Base-by-base conservation (phyloP, 2,329 filamentous ascomycete species). In the Sclerotiophoma versabilis region DNA sequence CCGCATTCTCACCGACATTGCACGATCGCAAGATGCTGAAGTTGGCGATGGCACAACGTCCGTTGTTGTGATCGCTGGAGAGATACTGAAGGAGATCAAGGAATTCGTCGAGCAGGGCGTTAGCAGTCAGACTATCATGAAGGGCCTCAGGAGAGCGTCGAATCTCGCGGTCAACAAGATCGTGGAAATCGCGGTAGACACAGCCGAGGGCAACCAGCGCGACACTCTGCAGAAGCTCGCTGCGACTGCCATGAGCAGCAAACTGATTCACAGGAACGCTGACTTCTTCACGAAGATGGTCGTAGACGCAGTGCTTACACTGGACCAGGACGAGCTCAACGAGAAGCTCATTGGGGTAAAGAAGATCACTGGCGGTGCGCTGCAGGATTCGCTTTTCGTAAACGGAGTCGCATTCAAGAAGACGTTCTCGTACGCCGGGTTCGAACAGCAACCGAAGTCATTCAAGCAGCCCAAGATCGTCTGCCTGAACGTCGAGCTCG, bases 391-490 rank as follows among this genome's bases (percentile, higher is more conserved):
- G 2, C 85, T 96, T 33, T 98, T 98, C 78, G 90, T 99, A 73
- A 95, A 98, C 76, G 95, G 95, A 73, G 95, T 99, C 59, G 93
- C 95, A 29, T 99, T 99, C 84, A 98, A 98, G 83, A 99, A 99
- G 86, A 99, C 95, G 5, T 99, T 99, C 78, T 93, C 93, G 45
- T 99, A 99, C 75, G 95, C 95, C 67, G 95, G 95, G 73, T 99
- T 99, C 79, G 95, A 99, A 80, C 95, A 99, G 80, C 95, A 99
- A 80, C 95, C 95, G 64, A 99, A 99, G 80, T 88, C 86, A 7
- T 98, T 99, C 83, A 87, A 84, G 74, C 86, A 96, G 78, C 95
- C 95, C 58, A 96, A 96, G 83, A 96, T 99, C 66, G 91, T 97
- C 58, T 98, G 93, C 79, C 81, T 99, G 67, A 99, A 98, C 76